Conservation (phyloP, 768 basidiomycete species). For the Rhizopogon vesiculosus region DNA sequence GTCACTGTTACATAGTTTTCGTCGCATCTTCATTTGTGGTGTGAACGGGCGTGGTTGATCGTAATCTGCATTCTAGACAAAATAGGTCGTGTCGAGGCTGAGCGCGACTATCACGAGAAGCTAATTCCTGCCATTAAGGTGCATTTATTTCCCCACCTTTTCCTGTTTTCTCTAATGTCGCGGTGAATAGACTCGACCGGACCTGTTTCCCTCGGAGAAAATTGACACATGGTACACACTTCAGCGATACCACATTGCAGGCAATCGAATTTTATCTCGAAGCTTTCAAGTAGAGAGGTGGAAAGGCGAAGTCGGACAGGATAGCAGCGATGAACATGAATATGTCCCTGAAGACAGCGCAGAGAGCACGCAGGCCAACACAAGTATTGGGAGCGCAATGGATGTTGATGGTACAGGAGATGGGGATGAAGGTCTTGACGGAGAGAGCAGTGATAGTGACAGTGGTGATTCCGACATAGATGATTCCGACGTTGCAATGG, state of each 20-base stretch:
- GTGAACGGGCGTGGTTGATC: neutral
- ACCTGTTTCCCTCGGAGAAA: conserved; percentile 60
- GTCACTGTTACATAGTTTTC: neutral
- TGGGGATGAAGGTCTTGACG: conserved; percentile 18
- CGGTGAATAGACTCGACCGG: conserved; percentile 49
- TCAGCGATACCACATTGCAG: conserved; percentile 80
- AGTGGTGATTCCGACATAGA: conserved; percentile 44
- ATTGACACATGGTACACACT: conserved; percentile 54
- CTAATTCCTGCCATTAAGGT: conserved; percentile 73
- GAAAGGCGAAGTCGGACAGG: conserved; percentile 21
- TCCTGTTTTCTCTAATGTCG: neutral
- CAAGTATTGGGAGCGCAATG: conserved; percentile 20
- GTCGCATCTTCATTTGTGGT: neutral
- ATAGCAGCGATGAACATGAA: conserved; percentile 31
- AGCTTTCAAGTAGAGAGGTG: conserved; percentile 81
- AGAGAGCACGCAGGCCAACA: conserved; percentile 21
- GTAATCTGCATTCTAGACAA: conserved; percentile 49
- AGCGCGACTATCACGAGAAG: conserved; percentile 62
- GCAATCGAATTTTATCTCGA: conserved; percentile 87
- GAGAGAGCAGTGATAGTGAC: conserved; percentile 37
- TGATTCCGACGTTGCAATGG: conserved; percentile 77
- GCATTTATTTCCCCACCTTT: conserved; percentile 10
- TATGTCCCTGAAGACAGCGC: conserved; percentile 32
- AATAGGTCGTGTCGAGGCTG: conserved; percentile 80
- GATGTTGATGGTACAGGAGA: conserved; percentile 22